Conservation (phyloP, 2,329 filamentous ascomycete species). For the Aspergillus sp. region DNA sequence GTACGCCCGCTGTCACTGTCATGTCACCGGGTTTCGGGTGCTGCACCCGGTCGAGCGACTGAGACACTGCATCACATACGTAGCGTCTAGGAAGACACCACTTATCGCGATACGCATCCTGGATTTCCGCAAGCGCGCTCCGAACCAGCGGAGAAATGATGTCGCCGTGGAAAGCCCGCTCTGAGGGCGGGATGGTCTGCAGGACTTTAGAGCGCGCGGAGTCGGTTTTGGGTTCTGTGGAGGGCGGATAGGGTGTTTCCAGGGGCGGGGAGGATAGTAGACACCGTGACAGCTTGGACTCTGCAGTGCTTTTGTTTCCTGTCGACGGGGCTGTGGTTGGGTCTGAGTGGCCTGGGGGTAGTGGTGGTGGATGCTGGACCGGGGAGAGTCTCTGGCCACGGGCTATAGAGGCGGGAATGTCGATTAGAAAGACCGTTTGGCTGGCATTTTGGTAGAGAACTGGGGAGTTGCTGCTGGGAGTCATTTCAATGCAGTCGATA, state of each 20-base stretch:
- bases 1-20: no score
- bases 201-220: conserved; percentile 35
- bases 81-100: conserved; percentile 30
- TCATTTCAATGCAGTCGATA: no score
- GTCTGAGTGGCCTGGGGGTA: conserved; percentile 1
- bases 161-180: conserved; percentile 22
- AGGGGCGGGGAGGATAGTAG: conserved; percentile 41
- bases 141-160: conserved; percentile 25
- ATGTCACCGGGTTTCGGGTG: no score
- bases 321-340: background rate
- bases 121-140: conserved; percentile 30
- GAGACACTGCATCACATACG: no score
- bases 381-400: conserved; percentile 38
- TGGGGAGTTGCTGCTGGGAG: no score
- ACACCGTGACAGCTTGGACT: no score
- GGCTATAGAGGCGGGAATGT: conserved; percentile 50
- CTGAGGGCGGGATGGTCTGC: conserved; percentile 21
- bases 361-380: conserved; percentile 2
- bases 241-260: conserved; percentile 38
- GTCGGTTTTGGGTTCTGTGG: conserved; percentile 43
- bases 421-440: conserved; percentile 42
- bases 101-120: conserved; percentile 5
- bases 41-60: no score
- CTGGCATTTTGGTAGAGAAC: conserved; percentile 45
- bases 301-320: conserved; percentile 2